Evolutionary conservation across 192 early-diverging fungal genomes (phyloP).

Genomic region (Rhizoclosmatium globosum): DNA sequence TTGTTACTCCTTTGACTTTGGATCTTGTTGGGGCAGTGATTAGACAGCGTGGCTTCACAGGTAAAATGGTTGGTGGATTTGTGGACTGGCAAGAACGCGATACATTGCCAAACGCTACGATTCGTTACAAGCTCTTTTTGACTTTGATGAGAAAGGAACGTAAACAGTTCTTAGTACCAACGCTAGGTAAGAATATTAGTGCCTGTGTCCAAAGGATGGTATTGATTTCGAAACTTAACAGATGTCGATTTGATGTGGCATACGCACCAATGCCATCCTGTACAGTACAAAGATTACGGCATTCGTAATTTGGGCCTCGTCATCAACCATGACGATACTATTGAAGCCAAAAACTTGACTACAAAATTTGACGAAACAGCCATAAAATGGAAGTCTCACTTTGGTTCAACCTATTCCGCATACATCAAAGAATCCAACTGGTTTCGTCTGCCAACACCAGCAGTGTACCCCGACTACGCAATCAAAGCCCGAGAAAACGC

Average conservation of each 20-base stretch:
- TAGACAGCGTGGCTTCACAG: conserved; percentile 61
- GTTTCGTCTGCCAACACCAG: background rate
- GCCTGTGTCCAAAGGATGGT: background rate
- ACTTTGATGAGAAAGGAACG: conserved; percentile 49
- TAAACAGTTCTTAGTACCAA: conserved; percentile 59
- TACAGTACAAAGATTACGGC: conserved; percentile 62
- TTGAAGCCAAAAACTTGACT: conserved; percentile 47
- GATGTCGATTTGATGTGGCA: conserved; percentile 78
- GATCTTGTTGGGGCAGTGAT: conserved; percentile 59
- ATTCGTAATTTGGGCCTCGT: conserved; percentile 51
- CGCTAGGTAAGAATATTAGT: conserved; percentile 45
- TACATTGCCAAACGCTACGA: conserved; percentile 40
- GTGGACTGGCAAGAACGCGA: conserved; percentile 46
- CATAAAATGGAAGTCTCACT: conserved; percentile 59
- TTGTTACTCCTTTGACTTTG: conserved; percentile 47
- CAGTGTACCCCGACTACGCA: conserved; percentile 37
- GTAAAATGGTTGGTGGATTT: conserved; percentile 53
- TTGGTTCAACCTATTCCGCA: conserved; percentile 35
- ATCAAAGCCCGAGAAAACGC: background rate
- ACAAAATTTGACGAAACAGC: conserved; percentile 54
- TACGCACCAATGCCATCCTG: conserved; percentile 68
- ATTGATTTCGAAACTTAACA: background rate
- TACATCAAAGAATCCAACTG: conserved; percentile 20
- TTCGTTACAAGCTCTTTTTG: conserved; percentile 59
- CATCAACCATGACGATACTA: conserved; percentile 74